phyloP scores from a whole-genome alignment of 2,329 filamentous ascomycete genomes.

The Ustilaginoidea virens region DNA sequence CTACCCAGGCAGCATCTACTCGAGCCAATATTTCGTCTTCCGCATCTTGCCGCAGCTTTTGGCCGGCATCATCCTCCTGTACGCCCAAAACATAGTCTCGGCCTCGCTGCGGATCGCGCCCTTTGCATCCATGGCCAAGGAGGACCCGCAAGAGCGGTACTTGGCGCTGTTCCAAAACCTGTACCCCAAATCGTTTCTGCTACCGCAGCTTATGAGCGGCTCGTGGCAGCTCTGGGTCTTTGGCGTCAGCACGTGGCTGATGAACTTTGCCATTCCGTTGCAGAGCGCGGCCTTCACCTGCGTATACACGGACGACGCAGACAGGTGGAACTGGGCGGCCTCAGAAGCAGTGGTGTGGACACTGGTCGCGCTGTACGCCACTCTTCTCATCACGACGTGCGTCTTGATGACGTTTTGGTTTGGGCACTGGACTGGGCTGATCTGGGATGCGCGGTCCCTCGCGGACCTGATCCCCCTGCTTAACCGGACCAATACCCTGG shows the following conservation, averaged over 20 bases:
- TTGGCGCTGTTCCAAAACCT: slow-evolving; percentile 54
- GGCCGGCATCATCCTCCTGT: slow-evolving; percentile 56
- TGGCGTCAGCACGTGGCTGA: slow-evolving; percentile 58
- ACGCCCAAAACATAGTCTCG: slow-evolving; percentile 58
- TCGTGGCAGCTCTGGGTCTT: slow-evolving; percentile 52
- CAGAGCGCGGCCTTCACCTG: slow-evolving; percentile 62
- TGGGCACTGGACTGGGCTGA: slow-evolving; percentile 52
- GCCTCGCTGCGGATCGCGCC: slow-evolving; percentile 65
- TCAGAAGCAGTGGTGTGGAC: slow-evolving; percentile 69
- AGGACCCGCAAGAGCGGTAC: slow-evolving; percentile 40
- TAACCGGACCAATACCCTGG: slow-evolving; percentile 63
- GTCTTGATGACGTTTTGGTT: slow-evolving; percentile 48
- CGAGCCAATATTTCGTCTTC: slow-evolving; percentile 69
- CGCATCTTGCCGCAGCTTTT: slow-evolving; percentile 70
- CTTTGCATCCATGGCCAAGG: slow-evolving; percentile 60
- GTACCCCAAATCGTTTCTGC: slow-evolving; percentile 53
- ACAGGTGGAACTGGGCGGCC: slow-evolving; percentile 60
- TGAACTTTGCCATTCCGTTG: slow-evolving; percentile 67
- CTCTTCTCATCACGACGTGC: slow-evolving; percentile 41
- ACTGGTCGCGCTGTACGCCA: slow-evolving; percentile 55
- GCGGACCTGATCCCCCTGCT: slow-evolving; percentile 69
- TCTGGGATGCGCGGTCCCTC: slow-evolving; percentile 73
- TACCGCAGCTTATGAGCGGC: slow-evolving; percentile 45
- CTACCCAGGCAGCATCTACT: slow-evolving; percentile 52
- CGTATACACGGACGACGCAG: slow-evolving; percentile 33